Percentiles rank a stretch among this genome's conserved stretches.
Conservation (phyloP, 177 flowering plant genomes). For the Vitis hybrid region DNA sequence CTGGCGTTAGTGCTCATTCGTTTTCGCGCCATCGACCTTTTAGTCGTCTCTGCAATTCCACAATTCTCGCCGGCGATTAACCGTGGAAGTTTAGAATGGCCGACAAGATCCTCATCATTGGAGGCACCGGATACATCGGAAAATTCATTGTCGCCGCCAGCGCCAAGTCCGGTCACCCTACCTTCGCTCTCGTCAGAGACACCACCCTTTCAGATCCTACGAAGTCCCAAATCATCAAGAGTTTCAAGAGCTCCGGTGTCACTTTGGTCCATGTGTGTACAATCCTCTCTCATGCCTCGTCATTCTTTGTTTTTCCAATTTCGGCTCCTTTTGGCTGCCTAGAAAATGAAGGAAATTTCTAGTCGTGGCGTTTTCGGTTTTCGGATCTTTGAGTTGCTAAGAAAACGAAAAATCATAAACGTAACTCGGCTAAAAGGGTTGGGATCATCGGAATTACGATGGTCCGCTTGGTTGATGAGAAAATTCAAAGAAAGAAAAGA, state of each 20-base stretch:
- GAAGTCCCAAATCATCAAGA: constrained; percentile 14
- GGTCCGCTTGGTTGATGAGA: not conserved
- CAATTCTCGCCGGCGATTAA: too few species aligned
- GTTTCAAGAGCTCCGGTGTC: constrained; percentile 17
- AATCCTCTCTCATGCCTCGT: too few species aligned
- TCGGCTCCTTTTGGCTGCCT: too few species aligned
- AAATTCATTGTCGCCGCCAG: constrained; percentile 19
- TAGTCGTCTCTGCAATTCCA: too few species aligned
- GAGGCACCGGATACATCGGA: constrained; percentile 28
- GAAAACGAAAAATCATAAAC: not conserved
- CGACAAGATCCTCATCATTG: constrained; percentile 25
- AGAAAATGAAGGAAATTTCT: too few species aligned
- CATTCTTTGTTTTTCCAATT: too few species aligned
- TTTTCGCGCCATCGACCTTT: too few species aligned
- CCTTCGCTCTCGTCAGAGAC: constrained; percentile 22
- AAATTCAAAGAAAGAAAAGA: not conserved
- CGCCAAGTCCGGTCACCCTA: constrained; percentile 19
- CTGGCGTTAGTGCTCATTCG: too few species aligned
- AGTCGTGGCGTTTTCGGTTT: too few species aligned
- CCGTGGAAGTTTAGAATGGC: constrained; percentile 10
- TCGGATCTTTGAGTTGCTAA: not conserved
- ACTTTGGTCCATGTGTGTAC: constrained; percentile 13
- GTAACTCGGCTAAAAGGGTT: not conserved
- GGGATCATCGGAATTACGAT: not conserved
- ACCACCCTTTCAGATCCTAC: constrained; percentile 14